Evolutionary conservation across 1,139 yeast species (phyloP).

Genomic region (Geotrichum histeridarum): DNA sequence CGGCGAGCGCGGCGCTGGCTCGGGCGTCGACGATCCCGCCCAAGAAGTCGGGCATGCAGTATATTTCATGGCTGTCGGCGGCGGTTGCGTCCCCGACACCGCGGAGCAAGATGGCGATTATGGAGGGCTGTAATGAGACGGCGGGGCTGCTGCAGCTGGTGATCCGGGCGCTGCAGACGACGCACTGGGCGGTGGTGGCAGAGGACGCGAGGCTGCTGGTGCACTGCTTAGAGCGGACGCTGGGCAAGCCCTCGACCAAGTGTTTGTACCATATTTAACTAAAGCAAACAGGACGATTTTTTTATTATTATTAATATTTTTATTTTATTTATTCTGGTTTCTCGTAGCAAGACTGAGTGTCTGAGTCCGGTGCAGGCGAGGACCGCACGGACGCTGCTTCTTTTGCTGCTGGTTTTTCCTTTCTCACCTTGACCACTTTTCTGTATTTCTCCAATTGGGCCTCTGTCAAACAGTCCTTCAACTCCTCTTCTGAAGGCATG

Average conservation of each 20-base stretch:
- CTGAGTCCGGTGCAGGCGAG: too few relatives aligned
- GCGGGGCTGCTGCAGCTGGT: constrained; percentile 36
- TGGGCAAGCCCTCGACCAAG: constrained; percentile 30
- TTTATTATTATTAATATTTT: not conserved
- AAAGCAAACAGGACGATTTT: not conserved
- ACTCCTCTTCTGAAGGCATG: constrained; percentile 8
- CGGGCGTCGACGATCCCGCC: not conserved
- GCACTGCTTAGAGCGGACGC: constrained; percentile 34
- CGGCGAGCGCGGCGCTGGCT: constrained; percentile 1
- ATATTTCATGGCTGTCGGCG: constrained; percentile 8
- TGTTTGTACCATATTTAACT: constrained; percentile 25
- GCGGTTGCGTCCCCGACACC: constrained; percentile 5
- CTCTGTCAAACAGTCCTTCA: not conserved
- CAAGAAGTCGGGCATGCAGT: constrained; percentile 6
- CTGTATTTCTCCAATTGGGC: constrained; percentile 1
- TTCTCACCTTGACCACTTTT: not conserved
- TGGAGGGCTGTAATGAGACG: constrained; percentile 27
- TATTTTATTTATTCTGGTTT: not conserved
- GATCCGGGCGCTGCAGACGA: constrained; percentile 27
- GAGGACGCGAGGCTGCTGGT: constrained; percentile 33
- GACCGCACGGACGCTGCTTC: too few relatives aligned
- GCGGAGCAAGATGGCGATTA: constrained; percentile 17
- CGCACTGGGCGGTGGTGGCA: constrained; percentile 33
- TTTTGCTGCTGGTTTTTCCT: not conserved
- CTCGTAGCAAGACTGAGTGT: not conserved